phyloP scores from a whole-genome alignment of 768 basidiomycete genomes.

The Termitomyces sp. region DNA sequence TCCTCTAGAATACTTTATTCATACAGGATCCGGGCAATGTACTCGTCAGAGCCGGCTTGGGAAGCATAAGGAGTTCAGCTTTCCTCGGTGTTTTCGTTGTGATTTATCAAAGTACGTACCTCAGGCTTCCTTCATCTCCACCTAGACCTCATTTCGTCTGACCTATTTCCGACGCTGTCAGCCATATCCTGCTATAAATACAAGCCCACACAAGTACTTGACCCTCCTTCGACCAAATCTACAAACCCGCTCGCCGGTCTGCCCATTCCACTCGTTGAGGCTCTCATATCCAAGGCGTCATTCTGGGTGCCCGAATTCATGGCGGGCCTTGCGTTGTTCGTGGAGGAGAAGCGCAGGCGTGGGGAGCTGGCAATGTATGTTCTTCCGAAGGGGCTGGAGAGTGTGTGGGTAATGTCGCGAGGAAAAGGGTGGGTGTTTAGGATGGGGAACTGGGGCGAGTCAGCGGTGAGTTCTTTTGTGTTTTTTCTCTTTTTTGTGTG shows the following conservation, averaged over 20 bases:
- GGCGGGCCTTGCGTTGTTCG: slow-evolving; percentile 73
- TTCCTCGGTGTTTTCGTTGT: slow-evolving; percentile 84
- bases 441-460: slow-evolving; percentile 68
- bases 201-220: slow-evolving; percentile 48
- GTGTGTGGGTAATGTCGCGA: slow-evolving; percentile 78
- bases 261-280: slow-evolving; percentile 44
- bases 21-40: slow-evolving; percentile 61
- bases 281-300: slow-evolving; percentile 63
- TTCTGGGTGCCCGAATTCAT: slow-evolving; percentile 75
- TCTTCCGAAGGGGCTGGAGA: slow-evolving; percentile 86
- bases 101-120: slow-evolving; percentile 69
- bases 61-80: slow-evolving; percentile 78
- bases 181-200: slow-evolving; percentile 68
- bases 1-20: slow-evolving; percentile 42
- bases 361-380: slow-evolving; percentile 92
- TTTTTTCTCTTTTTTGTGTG: no score
- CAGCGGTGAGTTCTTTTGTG: slow-evolving; percentile 41
- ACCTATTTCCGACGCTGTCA: slow-evolving; percentile 19
- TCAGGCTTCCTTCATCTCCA: no score
- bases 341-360: slow-evolving; percentile 86
- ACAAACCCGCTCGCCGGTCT: slow-evolving; percentile 32
- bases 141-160: not conserved
- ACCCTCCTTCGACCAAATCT: slow-evolving; percentile 22
- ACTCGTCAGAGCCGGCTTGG: slow-evolving; percentile 59
- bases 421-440: slow-evolving; percentile 73